Base-by-base conservation (phyloP, 2,329 filamentous ascomycete genomes). In the Penicillium digitatum region DNA sequence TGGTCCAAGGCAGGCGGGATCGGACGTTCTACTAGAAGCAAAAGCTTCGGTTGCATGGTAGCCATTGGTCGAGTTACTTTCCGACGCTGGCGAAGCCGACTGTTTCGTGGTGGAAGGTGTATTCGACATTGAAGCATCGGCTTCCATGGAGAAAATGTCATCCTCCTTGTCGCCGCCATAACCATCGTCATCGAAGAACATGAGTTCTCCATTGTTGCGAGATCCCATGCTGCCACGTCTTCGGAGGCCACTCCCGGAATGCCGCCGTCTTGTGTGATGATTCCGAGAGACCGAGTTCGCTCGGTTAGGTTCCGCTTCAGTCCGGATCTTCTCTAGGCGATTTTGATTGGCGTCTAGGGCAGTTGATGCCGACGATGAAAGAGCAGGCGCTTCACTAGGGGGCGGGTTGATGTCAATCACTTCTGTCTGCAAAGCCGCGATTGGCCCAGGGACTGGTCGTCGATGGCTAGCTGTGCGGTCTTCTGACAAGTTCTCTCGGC, bases 181-280 rank as follows among this genome's bases (percentile, higher is more conserved):
- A 22, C 92, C 90, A 27, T 93, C 90, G 63, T 95, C 89, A 66
- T 95, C 91, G 65, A 88, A 92, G 64, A 92, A 96, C 70, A 95
- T 87, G n/a, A 96, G 79, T 59, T 89, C 82, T n/a, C 90, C 88
- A 49, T 87, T 80, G 10, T 83, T 80, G 12, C 87, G 82, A 18
- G 81, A 82, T 44, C 82, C 79, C 7, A 95, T 87, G 59, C 90
- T 88, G 53, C 82, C 78, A 24, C 89, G 87, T 66, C 88, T 87
- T 55, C 89, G 85, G 26, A 96, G 80, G 5, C 90, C 91, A 61
- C 90, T 90, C 46, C 91, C 92, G 6, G 91, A 96, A 72, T 95
- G 94, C 24, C 93, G 86, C 56, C 92, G 83, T 69, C 81, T 73
- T 24, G 73, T 60, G 32, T 72, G 72, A 47, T 68, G 27, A 16